phyloP scores from a whole-genome alignment of 2,329 filamentous ascomycete species.

The Pseudogymnoascus destructans region DNA sequence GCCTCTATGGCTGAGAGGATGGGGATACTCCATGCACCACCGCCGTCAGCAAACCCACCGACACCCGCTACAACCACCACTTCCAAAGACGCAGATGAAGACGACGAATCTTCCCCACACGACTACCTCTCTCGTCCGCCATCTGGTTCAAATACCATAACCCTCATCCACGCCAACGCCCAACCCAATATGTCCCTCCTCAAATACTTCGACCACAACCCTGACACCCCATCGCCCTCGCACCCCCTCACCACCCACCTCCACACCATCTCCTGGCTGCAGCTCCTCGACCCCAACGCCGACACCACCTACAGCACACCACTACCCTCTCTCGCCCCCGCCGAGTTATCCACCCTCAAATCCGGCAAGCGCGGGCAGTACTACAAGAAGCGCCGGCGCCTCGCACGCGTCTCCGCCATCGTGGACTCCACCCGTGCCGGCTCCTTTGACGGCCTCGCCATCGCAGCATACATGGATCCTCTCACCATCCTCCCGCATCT shows the following conservation, averaged over 20 bases:
- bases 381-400: slow-evolving; percentile 77
- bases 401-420: slow-evolving; percentile 57
- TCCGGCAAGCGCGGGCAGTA: slow-evolving; percentile 72
- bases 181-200: slow-evolving; percentile 81
- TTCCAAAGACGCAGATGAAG: slow-evolving; percentile 10
- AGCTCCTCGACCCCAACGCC: slow-evolving; percentile 63
- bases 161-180: slow-evolving; percentile 65
- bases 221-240: slow-evolving; percentile 44
- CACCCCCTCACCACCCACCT: slow-evolving; percentile 78
- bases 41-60: slow-evolving; percentile 11
- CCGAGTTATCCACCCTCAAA: slow-evolving; percentile 59
- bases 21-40: slow-evolving; percentile 42
- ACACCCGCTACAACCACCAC: background rate
- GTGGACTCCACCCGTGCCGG: slow-evolving; percentile 64
- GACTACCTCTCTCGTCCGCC: slow-evolving; percentile 48
- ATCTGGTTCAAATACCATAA: slow-evolving; percentile 61
- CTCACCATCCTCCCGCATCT: slow-evolving; percentile 59
- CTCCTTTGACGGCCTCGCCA: slow-evolving; percentile 69
- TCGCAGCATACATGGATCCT: slow-evolving; percentile 73
- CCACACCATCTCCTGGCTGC: slow-evolving; percentile 79
- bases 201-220: slow-evolving; percentile 80
- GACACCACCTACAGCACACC: slow-evolving; percentile 62
- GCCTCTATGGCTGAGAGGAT: slow-evolving; percentile 60
- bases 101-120: slow-evolving; percentile 9
- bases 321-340: slow-evolving; percentile 44